Evolutionary conservation across 768 basidiomycete genomes (phyloP).

Genomic region (Candolleomyces efflorescens): DNA sequence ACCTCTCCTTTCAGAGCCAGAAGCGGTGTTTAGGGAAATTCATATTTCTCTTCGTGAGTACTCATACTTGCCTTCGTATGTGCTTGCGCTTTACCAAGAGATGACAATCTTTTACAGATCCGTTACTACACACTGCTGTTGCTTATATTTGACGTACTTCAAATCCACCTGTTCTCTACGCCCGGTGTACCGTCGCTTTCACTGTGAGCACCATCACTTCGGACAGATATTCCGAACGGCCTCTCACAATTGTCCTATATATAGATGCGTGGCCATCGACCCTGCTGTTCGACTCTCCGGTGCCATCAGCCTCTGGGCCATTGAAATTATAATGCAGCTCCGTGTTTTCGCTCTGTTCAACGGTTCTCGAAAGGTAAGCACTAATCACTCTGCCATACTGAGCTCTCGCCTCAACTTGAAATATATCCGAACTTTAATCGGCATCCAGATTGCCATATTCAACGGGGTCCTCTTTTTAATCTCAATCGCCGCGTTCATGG

Average conservation of each 20-base stretch:
- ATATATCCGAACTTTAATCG: not conserved
- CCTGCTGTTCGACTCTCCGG: slow-evolving; percentile 38
- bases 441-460: not conserved
- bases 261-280: slow-evolving; percentile 41
- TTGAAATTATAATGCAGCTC: slow-evolving; percentile 47
- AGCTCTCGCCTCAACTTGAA: not conserved
- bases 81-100: not conserved
- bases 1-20: not conserved
- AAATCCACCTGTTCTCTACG: slow-evolving; percentile 39
- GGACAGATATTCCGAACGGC: not conserved
- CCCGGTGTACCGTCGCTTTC: slow-evolving; percentile 9
- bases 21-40: not conserved
- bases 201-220: not conserved
- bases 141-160: slow-evolving; percentile 38
- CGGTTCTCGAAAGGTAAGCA: slow-evolving; percentile 30
- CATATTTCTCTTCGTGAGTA: not conserved
- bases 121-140: slow-evolving; percentile 44
- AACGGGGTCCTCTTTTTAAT: not conserved
- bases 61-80: not conserved
- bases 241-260: not conserved
- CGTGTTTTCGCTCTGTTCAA: slow-evolving; percentile 40
- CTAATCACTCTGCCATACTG: not conserved
- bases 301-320: slow-evolving; percentile 41
- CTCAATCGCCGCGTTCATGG: not conserved
- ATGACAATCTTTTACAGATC: slow-evolving; percentile 25